Evolutionary conservation across 345 rosid genomes (phyloP).

Genomic region (Rubroshorea leprosula): DNA sequence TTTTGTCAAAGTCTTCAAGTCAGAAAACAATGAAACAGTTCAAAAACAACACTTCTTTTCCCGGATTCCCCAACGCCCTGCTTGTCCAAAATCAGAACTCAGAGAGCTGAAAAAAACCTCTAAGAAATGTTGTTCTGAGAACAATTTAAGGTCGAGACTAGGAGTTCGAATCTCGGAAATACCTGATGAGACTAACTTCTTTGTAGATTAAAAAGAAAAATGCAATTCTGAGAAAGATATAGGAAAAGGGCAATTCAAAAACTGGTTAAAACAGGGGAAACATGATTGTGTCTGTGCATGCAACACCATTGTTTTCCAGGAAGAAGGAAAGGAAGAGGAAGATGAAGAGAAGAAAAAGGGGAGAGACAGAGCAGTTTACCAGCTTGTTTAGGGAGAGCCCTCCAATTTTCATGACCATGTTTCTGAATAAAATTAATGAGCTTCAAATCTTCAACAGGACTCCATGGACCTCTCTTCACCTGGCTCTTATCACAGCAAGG

Average conservation of each 20-base stretch:
- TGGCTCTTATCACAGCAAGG: slow-evolving; percentile 85
- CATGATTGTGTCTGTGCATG: too few species aligned
- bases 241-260: too few species aligned
- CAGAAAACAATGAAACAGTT: background rate
- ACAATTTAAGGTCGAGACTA: too few species aligned
- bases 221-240: too few species aligned
- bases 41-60: background rate
- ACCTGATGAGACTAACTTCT: too few species aligned
- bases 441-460: slow-evolving; percentile 74
- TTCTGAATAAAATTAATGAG: slow-evolving; percentile 79
- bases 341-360: background rate
- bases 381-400: slow-evolving; percentile 88
- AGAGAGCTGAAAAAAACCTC: background rate
- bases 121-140: too few species aligned
- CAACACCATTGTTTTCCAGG: too few species aligned
- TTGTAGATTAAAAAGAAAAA: too few species aligned
- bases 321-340: background rate
- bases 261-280: too few species aligned
- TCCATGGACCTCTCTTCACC: slow-evolving; percentile 98
- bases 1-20: background rate
- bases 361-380: slow-evolving; percentile 32
- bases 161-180: too few species aligned
- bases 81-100: background rate
- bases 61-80: background rate
- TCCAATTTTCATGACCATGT: slow-evolving; percentile 90